Base-by-base conservation (phyloP, 2,329 filamentous ascomycete species). In the Pseudopyrenochaeta lycopersici region DNA sequence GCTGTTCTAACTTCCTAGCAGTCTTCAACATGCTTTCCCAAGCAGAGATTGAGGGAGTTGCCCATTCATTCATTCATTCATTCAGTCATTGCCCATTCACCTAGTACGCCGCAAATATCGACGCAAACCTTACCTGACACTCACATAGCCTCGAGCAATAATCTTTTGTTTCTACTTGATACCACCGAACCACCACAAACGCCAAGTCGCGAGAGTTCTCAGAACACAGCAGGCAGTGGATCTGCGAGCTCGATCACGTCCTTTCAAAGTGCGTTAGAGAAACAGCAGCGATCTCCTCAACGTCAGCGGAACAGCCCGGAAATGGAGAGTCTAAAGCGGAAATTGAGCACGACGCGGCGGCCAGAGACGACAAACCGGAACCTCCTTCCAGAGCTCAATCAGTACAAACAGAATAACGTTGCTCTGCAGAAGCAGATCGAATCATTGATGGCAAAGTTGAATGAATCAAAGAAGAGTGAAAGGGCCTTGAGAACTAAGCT, bases 381-480 rank as follows among this genome's bases (percentile, higher is more conserved):
- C 30, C 53, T 73, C 7, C 64, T 74, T 11, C 72, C 68, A 17
- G 75, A 79, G 55, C 72, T 76, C 27, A 76, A 77, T 39, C 62
- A 70, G 21, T 71, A 76, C 43, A 73, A 71, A 33, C 70, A 76
- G 15, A 71, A 75, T 18, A 70, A 73, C 46, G 63, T 68, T 10
- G 69, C 72, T 14, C 68, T 74, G 10, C 63, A 68, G 36, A 72
- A 71, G 27, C 71, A 74, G 36, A 72, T 79, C 27, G 64, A 66
- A 27, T 75, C 73, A 17, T 66, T 80, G 29, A 76, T 77, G 66
- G 64, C 71, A 4, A 78, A 77, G 27, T 57, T 79, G 17, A 72
- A 71, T 9, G 72, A 76, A 29, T 69, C 73, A 1, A 78, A 76
- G 54, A 71, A 76, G 43, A 68, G 60, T 14, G 70, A 73, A 47